These are phyloP conservation scores for Exophiala calicioides DNA, from an alignment of 2,329 filamentous ascomycete species.

Conservation along the genomic window DNA sequence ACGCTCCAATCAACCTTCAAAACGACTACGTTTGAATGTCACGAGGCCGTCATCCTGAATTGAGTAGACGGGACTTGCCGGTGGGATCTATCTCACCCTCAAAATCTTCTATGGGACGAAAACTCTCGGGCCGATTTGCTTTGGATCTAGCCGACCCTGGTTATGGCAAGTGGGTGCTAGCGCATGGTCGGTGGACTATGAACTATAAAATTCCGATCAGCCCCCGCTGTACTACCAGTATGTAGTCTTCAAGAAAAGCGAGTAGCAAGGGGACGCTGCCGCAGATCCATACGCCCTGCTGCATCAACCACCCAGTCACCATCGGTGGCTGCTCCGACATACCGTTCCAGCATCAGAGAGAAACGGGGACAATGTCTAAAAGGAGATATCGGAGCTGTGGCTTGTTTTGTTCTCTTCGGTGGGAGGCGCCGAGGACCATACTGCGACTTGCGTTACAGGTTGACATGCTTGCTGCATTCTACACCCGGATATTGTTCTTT, in stretches of 20 bases:
- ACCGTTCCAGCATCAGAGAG: conserved; percentile 15
- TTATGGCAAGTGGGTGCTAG: conserved; percentile 44
- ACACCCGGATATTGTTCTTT: background rate
- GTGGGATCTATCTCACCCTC: conserved; percentile 36
- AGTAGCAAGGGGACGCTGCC: conserved; percentile 35
- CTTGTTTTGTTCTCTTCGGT: conserved; percentile 3
- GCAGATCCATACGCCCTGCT: conserved; percentile 40
- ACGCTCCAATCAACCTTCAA: conserved; percentile 9
- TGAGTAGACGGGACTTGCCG: conserved; percentile 37
- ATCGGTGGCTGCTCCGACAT: conserved; percentile 31
- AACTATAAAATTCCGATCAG: conserved; percentile 25
- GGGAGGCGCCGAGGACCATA: conserved; percentile 1
- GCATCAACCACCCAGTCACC: conserved; percentile 39
- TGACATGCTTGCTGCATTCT: conserved; percentile 10
- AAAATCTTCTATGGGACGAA: conserved; percentile 34
- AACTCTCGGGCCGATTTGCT: conserved; percentile 34
- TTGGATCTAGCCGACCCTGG: conserved; percentile 45
- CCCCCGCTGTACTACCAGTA: conserved; percentile 37
- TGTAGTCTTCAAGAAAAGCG: conserved; percentile 44
- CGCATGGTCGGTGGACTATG: conserved; percentile 37
- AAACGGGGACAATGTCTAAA: conserved; percentile 10
- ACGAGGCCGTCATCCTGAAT: conserved; percentile 38
- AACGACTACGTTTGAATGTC: conserved; percentile 31
- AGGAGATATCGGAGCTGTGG: conserved; percentile 14
- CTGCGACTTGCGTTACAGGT: conserved; percentile 21